A percentile compares a stretch with the other conserved stretches of the same genome.
Conservation (phyloP, 306 rosid genomes). For the Rubus idaeus region DNA sequence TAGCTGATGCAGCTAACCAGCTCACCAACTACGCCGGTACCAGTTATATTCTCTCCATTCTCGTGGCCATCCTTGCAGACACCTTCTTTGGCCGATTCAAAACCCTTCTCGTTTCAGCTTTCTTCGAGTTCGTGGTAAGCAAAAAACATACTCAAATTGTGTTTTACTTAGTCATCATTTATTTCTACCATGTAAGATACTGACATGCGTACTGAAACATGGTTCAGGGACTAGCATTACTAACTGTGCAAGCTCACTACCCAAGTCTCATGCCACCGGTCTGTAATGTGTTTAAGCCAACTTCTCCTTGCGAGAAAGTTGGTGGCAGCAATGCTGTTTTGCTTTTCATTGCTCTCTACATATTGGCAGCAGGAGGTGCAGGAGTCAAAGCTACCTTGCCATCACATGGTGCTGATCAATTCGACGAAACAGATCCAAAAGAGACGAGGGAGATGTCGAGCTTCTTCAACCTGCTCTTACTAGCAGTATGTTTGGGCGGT, state of each 20-base stretch:
- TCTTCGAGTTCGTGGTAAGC: conserved; percentile 70
- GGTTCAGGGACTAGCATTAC: conserved; percentile 59
- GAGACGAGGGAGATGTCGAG: conserved; percentile 72
- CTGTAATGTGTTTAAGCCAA: conserved; percentile 43
- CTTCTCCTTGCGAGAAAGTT: conserved; percentile 43
- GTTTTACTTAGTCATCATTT: not conserved
- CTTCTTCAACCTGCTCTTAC: conserved; percentile 65
- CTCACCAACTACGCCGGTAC: conserved; percentile 82
- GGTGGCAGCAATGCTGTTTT: conserved; percentile 45
- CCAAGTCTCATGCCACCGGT: conserved; percentile 54
- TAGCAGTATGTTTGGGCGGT: conserved; percentile 70
- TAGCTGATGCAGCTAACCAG: conserved; percentile 80
- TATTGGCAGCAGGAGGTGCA: conserved; percentile 56
- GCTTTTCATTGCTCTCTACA: conserved; percentile 64
- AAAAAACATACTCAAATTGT: not conserved
- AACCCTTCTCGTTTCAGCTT: conserved; percentile 48
- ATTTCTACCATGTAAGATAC: not conserved
- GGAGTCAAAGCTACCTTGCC: conserved; percentile 82
- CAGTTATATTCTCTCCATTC: conserved; percentile 63
- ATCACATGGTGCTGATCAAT: conserved; percentile 92
- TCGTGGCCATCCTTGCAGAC: conserved; percentile 75
- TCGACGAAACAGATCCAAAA: conserved; percentile 68
- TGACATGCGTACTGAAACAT: not conserved
- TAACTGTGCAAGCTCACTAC: conserved; percentile 74
- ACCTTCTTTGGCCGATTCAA: conserved; percentile 66